Evolutionary conservation across 345 rosid genomes (phyloP), one percentile per base, ranked within the genome.

Genomic region (Corchorus olitorius): DNA sequence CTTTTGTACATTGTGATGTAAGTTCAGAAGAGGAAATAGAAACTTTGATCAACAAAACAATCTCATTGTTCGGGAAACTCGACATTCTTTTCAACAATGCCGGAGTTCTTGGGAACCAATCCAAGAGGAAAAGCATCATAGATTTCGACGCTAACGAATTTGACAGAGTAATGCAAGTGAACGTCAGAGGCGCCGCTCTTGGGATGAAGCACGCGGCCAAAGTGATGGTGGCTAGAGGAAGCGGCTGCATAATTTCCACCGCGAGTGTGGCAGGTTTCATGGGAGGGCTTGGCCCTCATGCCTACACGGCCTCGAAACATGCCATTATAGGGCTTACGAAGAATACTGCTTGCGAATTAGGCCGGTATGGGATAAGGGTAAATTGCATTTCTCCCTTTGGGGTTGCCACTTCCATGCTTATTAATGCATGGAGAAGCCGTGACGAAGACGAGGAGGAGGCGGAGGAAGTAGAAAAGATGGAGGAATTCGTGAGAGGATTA

Each of bases 31-130:
- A 83, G 8, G 97, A 91, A 79, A 58, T 91, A 5, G 91, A 89
- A 69, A 88, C 83, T 77, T 55, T 90, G 7, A 81, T 92, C n/a
- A 79, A 82, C 84, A 73, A 78, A 39, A 88, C 97, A 15, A 71
- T 94, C 3, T 79, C 90, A 4, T 86, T 81, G 0, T 82, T 80
- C 8, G 93, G 95, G 1, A 79, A 85, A 20, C 81, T 94, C 0
- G 97, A 94, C 67, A 76, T 94, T 14, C 78, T 92, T 0, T 86
- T 90, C 87, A 94, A 94, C 93, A 94, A 92, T 78, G 98, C 97
- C 0, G 98, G 98, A 8, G 80, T 94, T 37, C 93, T 92, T 0
- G 98, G 96, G 3, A 83, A 86, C 72, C 95, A 94, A 48, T 79
- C 86, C 5, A 87, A 86, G 75, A 85, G 76, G 84, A 90, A 89